A percentile compares a stretch with the other conserved stretches of the same genome.
Conservation (phyloP, 2,329 filamentous ascomycete species). For the Waltergamsia citrina region DNA sequence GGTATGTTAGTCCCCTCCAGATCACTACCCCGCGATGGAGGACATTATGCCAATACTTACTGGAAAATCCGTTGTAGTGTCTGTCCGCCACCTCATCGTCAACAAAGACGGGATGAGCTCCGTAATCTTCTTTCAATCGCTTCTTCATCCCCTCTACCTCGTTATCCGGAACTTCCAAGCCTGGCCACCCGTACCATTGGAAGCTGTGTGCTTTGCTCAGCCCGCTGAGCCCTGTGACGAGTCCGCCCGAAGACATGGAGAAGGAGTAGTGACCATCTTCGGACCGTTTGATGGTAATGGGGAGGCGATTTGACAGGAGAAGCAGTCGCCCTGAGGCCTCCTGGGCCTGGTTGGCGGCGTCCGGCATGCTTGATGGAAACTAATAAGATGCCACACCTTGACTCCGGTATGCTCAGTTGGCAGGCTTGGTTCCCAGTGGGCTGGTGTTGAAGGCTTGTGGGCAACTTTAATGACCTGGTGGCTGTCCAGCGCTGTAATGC, state of each 20-base stretch:
- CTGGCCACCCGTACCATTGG: slow-evolving; percentile 98
- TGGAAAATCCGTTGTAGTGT: slow-evolving; percentile 97
- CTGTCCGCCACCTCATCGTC: slow-evolving; percentile 87
- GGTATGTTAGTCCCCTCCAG: neutral
- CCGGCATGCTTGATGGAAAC: too few species aligned
- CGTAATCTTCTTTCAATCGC: slow-evolving; percentile 77
- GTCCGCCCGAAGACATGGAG: slow-evolving; percentile 91
- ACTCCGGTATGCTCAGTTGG: too few species aligned
- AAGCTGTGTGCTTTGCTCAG: slow-evolving; percentile 88
- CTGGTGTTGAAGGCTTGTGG: too few species aligned
- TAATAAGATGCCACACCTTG: too few species aligned
- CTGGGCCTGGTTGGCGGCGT: slow-evolving; percentile 20
- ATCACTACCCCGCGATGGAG: too few species aligned
- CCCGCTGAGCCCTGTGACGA: slow-evolving; percentile 88
- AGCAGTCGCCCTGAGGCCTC: slow-evolving; percentile 49
- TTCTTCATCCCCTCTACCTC: slow-evolving; percentile 68
- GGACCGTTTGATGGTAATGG: slow-evolving; percentile 91
- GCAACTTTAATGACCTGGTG: too few species aligned
- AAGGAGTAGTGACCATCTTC: slow-evolving; percentile 89
- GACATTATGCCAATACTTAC: too few species aligned
- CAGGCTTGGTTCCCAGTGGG: too few species aligned
- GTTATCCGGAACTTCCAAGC: slow-evolving; percentile 78
- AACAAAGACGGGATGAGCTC: slow-evolving; percentile 85
- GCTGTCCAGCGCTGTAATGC: neutral
- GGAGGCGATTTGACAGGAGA: slow-evolving; percentile 87